Evolutionary conservation across 331 rosid genomes (phyloP).

Genomic region (Malus hybrid): DNA sequence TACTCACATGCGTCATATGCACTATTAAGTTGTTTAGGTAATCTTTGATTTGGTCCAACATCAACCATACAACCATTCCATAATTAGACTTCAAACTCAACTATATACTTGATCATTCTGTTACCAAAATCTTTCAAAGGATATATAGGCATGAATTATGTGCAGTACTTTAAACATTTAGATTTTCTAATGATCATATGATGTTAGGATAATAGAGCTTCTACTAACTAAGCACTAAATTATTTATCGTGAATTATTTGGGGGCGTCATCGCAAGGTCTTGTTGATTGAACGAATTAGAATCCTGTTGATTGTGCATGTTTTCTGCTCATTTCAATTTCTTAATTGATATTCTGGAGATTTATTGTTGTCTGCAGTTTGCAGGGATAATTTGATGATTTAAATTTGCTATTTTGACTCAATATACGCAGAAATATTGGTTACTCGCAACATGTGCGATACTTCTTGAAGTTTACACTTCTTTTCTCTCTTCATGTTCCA

Average conservation of each 20-base stretch:
- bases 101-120: constrained; percentile 6
- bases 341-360: background rate
- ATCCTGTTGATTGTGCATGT: background rate
- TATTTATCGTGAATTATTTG: background rate
- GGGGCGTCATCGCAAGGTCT: background rate
- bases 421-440: background rate
- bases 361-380: constrained; percentile 1
- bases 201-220: background rate
- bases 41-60: constrained; percentile 23
- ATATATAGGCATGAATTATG: background rate
- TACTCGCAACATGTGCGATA: background rate
- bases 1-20: constrained; percentile 34
- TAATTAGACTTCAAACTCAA: constrained; percentile 15
- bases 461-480: too few species aligned
- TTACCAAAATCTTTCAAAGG: constrained; percentile 16
- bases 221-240: background rate
- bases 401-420: background rate
- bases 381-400: background rate
- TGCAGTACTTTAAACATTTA: background rate
- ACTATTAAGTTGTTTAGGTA: constrained; percentile 13
- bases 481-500: too few species aligned
- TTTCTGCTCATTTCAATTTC: background rate
- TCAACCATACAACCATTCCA: constrained; percentile 22
- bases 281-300: background rate
- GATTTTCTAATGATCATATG: constrained; percentile 10